Base-by-base conservation (phyloP, 1,284 basidiomycete species). In the Tylopilus orsonianus region DNA sequence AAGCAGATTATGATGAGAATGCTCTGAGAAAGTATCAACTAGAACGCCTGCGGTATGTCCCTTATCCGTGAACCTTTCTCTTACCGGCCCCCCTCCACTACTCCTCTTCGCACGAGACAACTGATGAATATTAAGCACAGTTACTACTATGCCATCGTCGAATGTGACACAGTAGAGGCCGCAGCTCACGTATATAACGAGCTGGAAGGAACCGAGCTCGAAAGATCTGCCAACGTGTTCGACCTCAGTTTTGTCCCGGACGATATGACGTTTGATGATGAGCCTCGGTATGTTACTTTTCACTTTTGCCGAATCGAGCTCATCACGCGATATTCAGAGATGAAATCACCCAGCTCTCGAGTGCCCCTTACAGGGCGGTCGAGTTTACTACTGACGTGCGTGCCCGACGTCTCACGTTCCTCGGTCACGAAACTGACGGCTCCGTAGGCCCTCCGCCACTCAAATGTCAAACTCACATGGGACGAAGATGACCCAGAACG, bases 391-490 rank as follows among this genome's bases (percentile, higher is more conserved):
- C 97, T 1, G 93, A 96, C 65, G 93, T 93, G 60, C 65, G 85
- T 72, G 13, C 14, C 9, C 12, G 8, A 29, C 23, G n/a, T 33
- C 30, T 29, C 23, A 5, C 30, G 16, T 33, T 29, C 32, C 16
- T 20, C 3, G 23, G 14, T 30, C 35, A 5, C 27, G 47, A 23
- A 30, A 27, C 45, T 45, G 12, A 44, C 13, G 27, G 33, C 40
- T 26, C 47, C 24, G n/a, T 56, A 96, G 91, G 95, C 95, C 7
- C 80, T 99, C n/a, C 87, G 97, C 8, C 95, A 99, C 67, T 99
- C 97, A 12, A 95, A 93, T 72, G 96, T 99, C 57, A 96, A 92
- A 63, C 78, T 99, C 22, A 98, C 96, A 8, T 99, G 97, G 97
- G 97, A 99, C 62, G 92, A 95, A 55, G 97, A 99, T 68, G 96